phyloP scores from a whole-genome alignment of 108 stramenopile genomes.

The Aurantiochytrium sp. region DNA sequence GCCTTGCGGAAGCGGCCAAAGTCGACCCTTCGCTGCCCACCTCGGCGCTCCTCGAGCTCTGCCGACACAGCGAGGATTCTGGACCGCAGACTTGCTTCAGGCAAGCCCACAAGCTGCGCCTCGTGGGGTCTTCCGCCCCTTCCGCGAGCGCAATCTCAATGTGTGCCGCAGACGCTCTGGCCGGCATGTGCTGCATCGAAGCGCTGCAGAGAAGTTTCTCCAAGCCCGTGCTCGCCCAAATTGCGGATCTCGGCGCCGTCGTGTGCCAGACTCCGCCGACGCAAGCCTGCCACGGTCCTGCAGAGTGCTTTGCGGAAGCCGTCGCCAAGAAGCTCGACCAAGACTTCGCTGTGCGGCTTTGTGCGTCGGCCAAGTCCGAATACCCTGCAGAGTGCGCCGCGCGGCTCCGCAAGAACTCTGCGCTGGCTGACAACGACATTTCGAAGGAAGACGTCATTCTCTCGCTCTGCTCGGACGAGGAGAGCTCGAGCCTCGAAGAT shows the following conservation, averaged over 20 bases:
- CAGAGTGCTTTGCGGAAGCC: neutral
- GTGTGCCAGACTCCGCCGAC: neutral
- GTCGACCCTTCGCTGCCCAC: neutral
- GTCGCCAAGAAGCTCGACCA: neutral
- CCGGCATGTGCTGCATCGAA: neutral
- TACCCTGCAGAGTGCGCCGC: neutral
- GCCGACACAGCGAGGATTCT: neutral
- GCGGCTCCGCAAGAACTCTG: neutral
- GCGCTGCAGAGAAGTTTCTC: neutral
- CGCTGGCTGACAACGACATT: neutral
- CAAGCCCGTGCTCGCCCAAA: neutral
- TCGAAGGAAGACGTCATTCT: neutral
- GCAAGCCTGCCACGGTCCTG: neutral
- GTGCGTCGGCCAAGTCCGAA: neutral
- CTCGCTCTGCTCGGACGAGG: neutral
- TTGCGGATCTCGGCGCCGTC: neutral
- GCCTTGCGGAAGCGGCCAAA: neutral
- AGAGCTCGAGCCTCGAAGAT: neutral
- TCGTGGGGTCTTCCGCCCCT: neutral
- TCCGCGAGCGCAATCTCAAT: neutral
- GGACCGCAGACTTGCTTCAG: neutral
- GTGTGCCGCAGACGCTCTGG: neutral
- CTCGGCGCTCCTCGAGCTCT: neutral
- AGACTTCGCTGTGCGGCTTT: neutral
- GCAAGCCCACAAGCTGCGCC: neutral